phyloP scores from a whole-genome alignment of 2,329 filamentous ascomycete genomes.

The Hymenoscyphus occultus region DNA sequence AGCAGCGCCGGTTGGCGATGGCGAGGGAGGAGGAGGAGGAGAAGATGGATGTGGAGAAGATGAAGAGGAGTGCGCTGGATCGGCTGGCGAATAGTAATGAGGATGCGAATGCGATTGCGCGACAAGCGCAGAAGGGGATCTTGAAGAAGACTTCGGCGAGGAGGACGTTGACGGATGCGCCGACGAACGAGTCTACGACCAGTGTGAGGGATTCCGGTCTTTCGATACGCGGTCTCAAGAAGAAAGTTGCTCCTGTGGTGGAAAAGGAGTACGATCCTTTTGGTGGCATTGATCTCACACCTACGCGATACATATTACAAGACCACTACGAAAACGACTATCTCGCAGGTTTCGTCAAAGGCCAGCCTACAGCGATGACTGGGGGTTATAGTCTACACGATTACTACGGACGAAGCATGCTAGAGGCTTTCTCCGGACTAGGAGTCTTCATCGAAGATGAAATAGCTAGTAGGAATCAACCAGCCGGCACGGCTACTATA shows the following conservation, averaged over 20 bases:
- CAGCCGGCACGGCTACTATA: conserved; percentile 36
- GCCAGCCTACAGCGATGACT: conserved; percentile 62
- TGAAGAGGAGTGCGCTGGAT: conserved; percentile 67
- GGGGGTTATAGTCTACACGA: conserved; percentile 83
- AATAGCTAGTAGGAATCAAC: conserved; percentile 36
- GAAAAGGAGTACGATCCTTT: conserved; percentile 87
- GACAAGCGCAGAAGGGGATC: conserved; percentile 56
- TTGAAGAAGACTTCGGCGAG: conserved; percentile 68
- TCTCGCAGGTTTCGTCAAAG: conserved; percentile 62
- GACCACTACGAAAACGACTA: conserved; percentile 72
- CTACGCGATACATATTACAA: conserved; percentile 67
- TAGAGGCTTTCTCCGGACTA: conserved; percentile 86
- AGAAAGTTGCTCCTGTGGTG: conserved; percentile 54
- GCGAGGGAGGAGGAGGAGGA: conserved; percentile 69
- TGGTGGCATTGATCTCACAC: conserved; percentile 66
- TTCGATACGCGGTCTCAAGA: conserved; percentile 79
- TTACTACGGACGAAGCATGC: conserved; percentile 76
- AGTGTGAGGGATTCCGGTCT: conserved; percentile 38
- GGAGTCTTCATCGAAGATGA: conserved; percentile 83
- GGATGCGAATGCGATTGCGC: conserved; percentile 56
- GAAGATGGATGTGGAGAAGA: conserved; percentile 58
- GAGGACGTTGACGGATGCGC: conserved; percentile 42
- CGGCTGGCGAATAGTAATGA: conserved; percentile 61
- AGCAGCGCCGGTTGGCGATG: conserved; percentile 60
- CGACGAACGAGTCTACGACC: conserved; percentile 20